Conservation (phyloP, 2,329 filamentous ascomycete genomes). For the Helminthosporium solani region DNA sequence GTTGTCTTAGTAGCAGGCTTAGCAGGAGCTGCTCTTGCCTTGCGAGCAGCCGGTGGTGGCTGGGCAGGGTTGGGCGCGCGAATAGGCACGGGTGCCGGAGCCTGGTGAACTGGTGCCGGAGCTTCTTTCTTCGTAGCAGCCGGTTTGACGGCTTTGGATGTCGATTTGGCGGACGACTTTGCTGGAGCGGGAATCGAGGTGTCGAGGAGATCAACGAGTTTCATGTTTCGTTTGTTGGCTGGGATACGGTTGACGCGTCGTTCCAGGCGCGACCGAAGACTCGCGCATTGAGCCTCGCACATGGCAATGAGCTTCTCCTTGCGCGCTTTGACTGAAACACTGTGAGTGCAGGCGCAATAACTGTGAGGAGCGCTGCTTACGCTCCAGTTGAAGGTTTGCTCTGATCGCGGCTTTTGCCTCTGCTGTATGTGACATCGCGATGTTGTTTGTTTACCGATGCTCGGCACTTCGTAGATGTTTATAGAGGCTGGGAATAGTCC, state of each 20-base stretch:
- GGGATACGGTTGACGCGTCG: conserved; percentile 93
- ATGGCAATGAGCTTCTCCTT: conserved; percentile 84
- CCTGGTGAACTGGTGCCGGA: neutral
- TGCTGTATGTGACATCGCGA: conserved; percentile 26
- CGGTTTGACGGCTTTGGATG: neutral
- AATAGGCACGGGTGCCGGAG: conserved; percentile 2
- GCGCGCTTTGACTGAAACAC: conserved; percentile 73
- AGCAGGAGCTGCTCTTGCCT: conserved; percentile 6
- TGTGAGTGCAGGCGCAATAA: conserved; percentile 11
- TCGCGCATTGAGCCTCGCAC: conserved; percentile 84
- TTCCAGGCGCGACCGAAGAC: conserved; percentile 81
- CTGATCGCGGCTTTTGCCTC: conserved; percentile 38
- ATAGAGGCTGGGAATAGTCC: neutral
- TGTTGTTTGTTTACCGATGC: conserved; percentile 16
- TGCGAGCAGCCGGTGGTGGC: conserved; percentile 4
- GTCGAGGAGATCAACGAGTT: conserved; percentile 75
- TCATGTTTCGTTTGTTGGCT: conserved; percentile 71
- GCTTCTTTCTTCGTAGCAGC: conserved; percentile 12
- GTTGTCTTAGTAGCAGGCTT: conserved; percentile 1
- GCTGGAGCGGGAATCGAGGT: conserved; percentile 3
- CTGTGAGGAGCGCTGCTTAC: conserved; percentile 15
- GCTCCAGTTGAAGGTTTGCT: conserved; percentile 36
- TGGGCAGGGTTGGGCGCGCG: neutral
- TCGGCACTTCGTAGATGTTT: conserved; percentile 5
- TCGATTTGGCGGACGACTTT: conserved; percentile 2